Percentiles rank a stretch among this genome's conserved stretches.
These are phyloP conservation scores for Artemisia annua DNA, from an alignment of 129 eudicot genomes.

Conservation along the genomic window DNA sequence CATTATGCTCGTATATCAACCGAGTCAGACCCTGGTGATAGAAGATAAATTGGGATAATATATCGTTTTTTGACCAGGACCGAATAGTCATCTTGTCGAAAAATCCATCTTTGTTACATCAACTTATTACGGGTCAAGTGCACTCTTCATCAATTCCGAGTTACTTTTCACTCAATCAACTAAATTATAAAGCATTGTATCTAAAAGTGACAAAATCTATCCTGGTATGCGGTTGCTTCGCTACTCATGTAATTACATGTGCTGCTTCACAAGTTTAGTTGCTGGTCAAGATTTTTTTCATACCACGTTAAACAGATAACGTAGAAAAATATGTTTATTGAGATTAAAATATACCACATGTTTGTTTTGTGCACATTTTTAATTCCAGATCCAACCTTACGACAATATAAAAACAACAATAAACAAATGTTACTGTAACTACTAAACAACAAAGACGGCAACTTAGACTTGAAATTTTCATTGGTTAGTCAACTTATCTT, in stretches of 20 bases:
- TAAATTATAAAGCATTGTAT: too few relatives aligned
- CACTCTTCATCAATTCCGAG: too few relatives aligned
- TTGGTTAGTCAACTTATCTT: constrained; percentile 19
- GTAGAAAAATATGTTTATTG: neutral
- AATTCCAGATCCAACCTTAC: constrained; percentile 10
- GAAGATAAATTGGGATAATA: too few relatives aligned
- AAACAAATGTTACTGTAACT: constrained; percentile 8
- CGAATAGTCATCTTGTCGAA: too few relatives aligned
- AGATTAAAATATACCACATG: constrained; percentile 5
- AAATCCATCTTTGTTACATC: too few relatives aligned
- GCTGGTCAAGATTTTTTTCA: neutral
- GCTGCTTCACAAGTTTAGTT: neutral
- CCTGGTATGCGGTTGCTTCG: neutral
- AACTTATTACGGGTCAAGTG: neutral
- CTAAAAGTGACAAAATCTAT: neutral
- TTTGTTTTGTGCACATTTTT: neutral
- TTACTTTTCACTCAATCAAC: too few relatives aligned
- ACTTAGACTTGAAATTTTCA: constrained; percentile 4
- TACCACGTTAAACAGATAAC: neutral
- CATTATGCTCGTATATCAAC: too few relatives aligned
- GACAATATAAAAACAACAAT: constrained; percentile 3
- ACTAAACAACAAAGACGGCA: constrained; percentile 29
- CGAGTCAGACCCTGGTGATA: too few relatives aligned
- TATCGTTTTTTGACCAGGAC: too few relatives aligned
- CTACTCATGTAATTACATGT: too few relatives aligned